Base-by-base conservation (phyloP, 169 alveolate genomes). In the Fabrea salina region DNA sequence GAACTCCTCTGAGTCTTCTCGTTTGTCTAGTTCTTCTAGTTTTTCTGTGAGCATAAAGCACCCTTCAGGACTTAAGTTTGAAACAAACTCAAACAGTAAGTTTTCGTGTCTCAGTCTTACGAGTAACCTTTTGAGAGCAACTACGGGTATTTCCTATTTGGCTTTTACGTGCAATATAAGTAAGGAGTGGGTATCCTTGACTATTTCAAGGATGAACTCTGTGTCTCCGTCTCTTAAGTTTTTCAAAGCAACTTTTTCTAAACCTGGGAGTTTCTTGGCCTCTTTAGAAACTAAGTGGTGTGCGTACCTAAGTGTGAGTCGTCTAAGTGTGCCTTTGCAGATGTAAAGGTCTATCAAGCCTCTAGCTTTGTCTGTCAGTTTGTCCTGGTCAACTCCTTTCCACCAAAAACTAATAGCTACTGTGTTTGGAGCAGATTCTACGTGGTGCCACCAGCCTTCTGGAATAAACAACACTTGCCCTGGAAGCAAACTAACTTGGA, bases 371-470 rank as follows among this genome's bases (percentile, higher is more conserved):
- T 30, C 32, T 11, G 11, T 27, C 11, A 61, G 74, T 35, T 1
- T 35, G 2, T 27, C 27, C 25, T 61, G 74, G 32, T 61, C 74
- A 33, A 61, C 25, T 61, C 74, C 74, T 8, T 61, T 37, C 74
- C 74, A 61, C 32, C 22, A 8, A 16, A 33, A 32, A 37, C 74
- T 61, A 16, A 61, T 8, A 7, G 74, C 74, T 35, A 61, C 74
- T 35, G 74, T 61, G 39, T 61, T 33, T 2, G 16, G 37, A 8
- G 43, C 0, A 32, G 41, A n/a, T 16, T 37, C n/a, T n/a, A 67
- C 59, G 8, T 19, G n/a, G 44, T 67, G 78, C 56, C 56, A 67
- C 78, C 78, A 67, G 13, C 78, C 78, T 43, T 67, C 78, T 41
- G 78, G 78, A 41, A 67, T 44, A 39, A n/a, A 67, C 33, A 67